Evolutionary conservation across 2,329 filamentous ascomycete species (phyloP).

Genomic region (Pseudogymnoascus sp.): DNA sequence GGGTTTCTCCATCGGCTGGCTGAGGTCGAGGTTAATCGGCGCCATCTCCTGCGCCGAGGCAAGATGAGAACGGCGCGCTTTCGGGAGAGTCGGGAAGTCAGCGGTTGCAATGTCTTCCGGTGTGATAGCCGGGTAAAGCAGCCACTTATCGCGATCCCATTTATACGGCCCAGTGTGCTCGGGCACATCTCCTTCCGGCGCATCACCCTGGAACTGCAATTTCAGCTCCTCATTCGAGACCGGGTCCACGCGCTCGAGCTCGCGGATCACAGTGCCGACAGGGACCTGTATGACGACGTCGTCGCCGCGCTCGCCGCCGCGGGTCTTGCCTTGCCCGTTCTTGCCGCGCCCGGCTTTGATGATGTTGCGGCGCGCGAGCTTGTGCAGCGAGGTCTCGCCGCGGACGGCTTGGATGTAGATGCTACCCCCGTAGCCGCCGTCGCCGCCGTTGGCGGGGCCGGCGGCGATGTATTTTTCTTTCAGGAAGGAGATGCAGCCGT

Average conservation of each 20-base stretch:
- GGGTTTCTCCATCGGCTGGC: conserved; percentile 69
- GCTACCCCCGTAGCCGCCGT: conserved; percentile 84
- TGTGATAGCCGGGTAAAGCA: conserved; percentile 73
- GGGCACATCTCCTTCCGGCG: conserved; percentile 12
- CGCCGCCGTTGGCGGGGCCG: conserved; percentile 87
- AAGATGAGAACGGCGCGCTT: conserved; percentile 46
- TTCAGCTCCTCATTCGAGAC: conserved; percentile 55
- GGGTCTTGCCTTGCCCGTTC: conserved; percentile 66
- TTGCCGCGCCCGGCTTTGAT: conserved; percentile 67
- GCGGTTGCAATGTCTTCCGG: conserved; percentile 57
- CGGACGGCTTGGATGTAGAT: conserved; percentile 90
- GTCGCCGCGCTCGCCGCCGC: conserved; percentile 70
- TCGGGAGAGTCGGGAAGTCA: conserved; percentile 48
- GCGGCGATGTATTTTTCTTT: conserved; percentile 83
- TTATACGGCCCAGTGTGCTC: conserved; percentile 29
- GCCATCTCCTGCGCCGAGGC: conserved; percentile 53
- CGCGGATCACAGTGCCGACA: conserved; percentile 81
- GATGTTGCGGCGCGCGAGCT: conserved; percentile 69
- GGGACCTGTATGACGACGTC: conserved; percentile 86
- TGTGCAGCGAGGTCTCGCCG: conserved; percentile 88
- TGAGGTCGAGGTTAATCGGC: conserved; percentile 66
- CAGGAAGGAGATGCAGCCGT: conserved; percentile 89
- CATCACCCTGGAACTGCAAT: conserved; percentile 18
- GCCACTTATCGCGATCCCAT: conserved; percentile 61
- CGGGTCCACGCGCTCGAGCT: conserved; percentile 71